These are phyloP conservation scores for Glaciozyma martinii DNA, from an alignment of 768 basidiomycete genomes.

Conservation along the genomic window DNA sequence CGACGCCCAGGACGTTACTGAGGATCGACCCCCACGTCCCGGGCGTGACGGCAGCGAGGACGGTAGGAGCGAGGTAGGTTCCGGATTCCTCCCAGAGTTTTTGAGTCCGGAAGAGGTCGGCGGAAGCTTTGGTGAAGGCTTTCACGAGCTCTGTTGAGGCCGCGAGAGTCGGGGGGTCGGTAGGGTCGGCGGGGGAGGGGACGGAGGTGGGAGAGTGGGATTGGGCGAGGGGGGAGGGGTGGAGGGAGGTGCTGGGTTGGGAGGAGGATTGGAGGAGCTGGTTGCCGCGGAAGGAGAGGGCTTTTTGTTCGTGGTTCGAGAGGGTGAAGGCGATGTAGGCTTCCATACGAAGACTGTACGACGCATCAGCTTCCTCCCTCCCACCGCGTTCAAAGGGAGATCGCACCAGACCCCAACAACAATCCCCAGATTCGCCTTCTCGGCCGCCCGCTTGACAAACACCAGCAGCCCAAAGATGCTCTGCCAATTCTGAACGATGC, in stretches of 20 bases:
- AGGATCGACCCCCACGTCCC: background rate
- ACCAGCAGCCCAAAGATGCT: slow-evolving; percentile 32
- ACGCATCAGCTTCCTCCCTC: background rate
- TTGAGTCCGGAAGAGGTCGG: slow-evolving; percentile 23
- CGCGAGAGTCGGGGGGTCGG: background rate
- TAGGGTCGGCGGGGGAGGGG: background rate
- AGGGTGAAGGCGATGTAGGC: slow-evolving; percentile 17
- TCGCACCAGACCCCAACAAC: slow-evolving; percentile 21
- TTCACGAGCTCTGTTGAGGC: slow-evolving; percentile 9
- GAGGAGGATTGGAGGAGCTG: slow-evolving; percentile 7
- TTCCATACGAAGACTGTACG: slow-evolving; percentile 12
- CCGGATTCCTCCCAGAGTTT: slow-evolving; percentile 18
- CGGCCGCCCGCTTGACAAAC: slow-evolving; percentile 28
- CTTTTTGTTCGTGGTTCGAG: slow-evolving; percentile 29
- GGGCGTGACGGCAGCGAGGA: slow-evolving; percentile 1
- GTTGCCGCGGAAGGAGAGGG: slow-evolving; percentile 8
- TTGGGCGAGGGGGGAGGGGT: background rate
- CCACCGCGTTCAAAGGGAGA: background rate
- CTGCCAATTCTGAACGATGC: slow-evolving; percentile 28
- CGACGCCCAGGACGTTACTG: background rate
- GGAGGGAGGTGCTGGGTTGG: background rate
- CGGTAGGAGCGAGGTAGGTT: background rate
- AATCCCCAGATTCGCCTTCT: slow-evolving; percentile 14
- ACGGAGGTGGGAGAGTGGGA: background rate
- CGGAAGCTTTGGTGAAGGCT: slow-evolving; percentile 14